Conservation (phyloP, 2,329 filamentous ascomycete species). For the Apiospora pterosperma region DNA sequence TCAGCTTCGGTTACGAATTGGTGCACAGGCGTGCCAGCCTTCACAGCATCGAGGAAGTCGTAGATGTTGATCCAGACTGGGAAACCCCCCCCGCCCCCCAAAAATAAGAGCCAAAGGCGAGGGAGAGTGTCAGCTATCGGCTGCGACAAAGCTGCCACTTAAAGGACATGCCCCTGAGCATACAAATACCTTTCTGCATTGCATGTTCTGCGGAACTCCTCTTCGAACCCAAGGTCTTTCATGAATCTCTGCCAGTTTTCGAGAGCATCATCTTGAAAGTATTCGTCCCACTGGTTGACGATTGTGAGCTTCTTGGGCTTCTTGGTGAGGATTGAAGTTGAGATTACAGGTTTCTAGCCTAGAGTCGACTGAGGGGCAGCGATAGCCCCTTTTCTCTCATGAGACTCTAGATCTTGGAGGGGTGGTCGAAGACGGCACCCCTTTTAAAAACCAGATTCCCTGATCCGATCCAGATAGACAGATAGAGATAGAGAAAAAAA, state of each 20-base stretch:
- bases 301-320: neutral
- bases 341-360: neutral
- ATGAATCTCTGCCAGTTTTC: slow-evolving; percentile 43
- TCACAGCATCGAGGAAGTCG: slow-evolving; percentile 40
- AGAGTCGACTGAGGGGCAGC: neutral
- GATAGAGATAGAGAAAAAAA: too few species aligned
- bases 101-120: neutral
- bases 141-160: neutral
- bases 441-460: neutral
- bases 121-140: neutral
- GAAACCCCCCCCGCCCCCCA: too few species aligned
- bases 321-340: neutral
- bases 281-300: slow-evolving; percentile 20
- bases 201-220: slow-evolving; percentile 36
- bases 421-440: neutral
- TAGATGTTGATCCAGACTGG: slow-evolving; percentile 46
- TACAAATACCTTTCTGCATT: slow-evolving; percentile 39
- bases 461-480: neutral
- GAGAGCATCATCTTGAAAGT: slow-evolving; percentile 23
- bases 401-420: neutral
- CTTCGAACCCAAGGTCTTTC: slow-evolving; percentile 37
- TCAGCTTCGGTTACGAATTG: slow-evolving; percentile 28
- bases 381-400: neutral
- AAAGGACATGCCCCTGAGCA: neutral
- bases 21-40: slow-evolving; percentile 19